phyloP scores from a whole-genome alignment of 495 filamentous ascomycete species.

The Penicillium arizonense region DNA sequence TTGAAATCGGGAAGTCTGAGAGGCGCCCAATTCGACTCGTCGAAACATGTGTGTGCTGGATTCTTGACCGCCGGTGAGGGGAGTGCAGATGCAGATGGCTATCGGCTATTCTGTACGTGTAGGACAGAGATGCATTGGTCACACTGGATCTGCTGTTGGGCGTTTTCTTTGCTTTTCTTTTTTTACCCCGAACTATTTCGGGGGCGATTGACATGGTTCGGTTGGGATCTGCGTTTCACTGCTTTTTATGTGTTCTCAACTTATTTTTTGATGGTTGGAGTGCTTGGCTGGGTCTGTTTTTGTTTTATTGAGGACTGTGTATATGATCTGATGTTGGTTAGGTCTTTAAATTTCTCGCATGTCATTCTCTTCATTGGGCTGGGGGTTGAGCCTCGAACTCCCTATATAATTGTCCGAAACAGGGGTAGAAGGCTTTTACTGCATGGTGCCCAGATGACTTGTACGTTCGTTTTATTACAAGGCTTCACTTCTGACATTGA shows the following conservation, averaged over 20 bases:
- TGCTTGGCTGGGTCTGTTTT: not conserved
- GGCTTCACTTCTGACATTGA: too few relatives aligned
- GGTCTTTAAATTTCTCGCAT: too few relatives aligned
- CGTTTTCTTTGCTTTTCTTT: not conserved
- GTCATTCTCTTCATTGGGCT: too few relatives aligned
- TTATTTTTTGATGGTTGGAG: not conserved
- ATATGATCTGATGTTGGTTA: not conserved
- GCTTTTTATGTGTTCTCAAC: not conserved
- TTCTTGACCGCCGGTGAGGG: constrained; percentile 7
- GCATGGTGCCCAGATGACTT: too few relatives aligned
- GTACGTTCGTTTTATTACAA: too few relatives aligned
- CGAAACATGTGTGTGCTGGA: constrained; percentile 5
- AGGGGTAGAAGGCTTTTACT: too few relatives aligned
- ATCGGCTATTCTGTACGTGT: not conserved
- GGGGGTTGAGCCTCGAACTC: too few relatives aligned
- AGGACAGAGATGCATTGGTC: constrained; percentile 1
- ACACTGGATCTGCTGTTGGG: constrained; percentile 1
- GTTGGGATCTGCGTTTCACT: not conserved
- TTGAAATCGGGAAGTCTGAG: not conserved
- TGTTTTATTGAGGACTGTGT: not conserved
- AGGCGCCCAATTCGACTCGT: constrained; percentile 3
- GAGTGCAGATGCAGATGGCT: not conserved
- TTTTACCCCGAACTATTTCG: not conserved
- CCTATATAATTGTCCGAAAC: too few relatives aligned
- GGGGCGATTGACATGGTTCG: not conserved